Conservation (phyloP, 2,329 filamentous ascomycete genomes). For the Xenosphaeropsis pyriputrescens region DNA sequence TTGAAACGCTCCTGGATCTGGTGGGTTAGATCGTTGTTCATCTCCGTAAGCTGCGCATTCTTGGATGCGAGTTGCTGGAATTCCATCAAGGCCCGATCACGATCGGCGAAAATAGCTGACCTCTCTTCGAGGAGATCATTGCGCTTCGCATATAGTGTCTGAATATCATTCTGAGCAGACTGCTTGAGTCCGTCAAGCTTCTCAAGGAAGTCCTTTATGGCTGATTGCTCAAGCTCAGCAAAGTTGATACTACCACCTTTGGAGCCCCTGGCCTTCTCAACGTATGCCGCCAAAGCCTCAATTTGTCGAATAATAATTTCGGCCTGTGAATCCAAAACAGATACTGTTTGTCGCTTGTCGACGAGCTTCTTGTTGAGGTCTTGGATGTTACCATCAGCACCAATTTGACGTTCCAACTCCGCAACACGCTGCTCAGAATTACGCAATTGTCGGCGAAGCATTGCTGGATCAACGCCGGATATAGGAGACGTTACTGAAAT, state of each 20-base stretch:
- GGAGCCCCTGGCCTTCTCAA: slow-evolving; percentile 73
- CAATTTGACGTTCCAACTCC: slow-evolving; percentile 72
- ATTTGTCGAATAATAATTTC: slow-evolving; percentile 92
- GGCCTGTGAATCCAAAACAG: slow-evolving; percentile 82
- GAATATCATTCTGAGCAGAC: slow-evolving; percentile 40
- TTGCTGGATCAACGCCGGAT: slow-evolving; percentile 44
- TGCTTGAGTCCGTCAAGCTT: slow-evolving; percentile 48
- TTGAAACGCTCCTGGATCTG: slow-evolving; percentile 92
- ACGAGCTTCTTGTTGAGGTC: slow-evolving; percentile 74
- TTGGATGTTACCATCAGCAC: slow-evolving; percentile 29
- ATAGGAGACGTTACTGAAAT: slow-evolving; percentile 44
- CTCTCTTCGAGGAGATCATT: slow-evolving; percentile 78
- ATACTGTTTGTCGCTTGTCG: slow-evolving; percentile 92
- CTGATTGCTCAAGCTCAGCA: slow-evolving; percentile 70
- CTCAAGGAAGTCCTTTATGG: slow-evolving; percentile 83
- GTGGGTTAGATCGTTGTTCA: slow-evolving; percentile 91
- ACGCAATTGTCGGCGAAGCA: slow-evolving; percentile 62
- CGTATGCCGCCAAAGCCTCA: slow-evolving; percentile 76
- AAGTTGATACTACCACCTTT: slow-evolving; percentile 63
- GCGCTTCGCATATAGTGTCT: slow-evolving; percentile 52
- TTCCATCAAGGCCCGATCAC: slow-evolving; percentile 86
- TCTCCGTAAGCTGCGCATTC: slow-evolving; percentile 83
- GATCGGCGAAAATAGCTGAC: slow-evolving; percentile 65
- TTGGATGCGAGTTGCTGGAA: slow-evolving; percentile 91
- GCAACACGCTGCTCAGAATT: slow-evolving; percentile 73